phyloP scores from a whole-genome alignment of 257 asterid species.

The Fraxinus quadrangulata region DNA sequence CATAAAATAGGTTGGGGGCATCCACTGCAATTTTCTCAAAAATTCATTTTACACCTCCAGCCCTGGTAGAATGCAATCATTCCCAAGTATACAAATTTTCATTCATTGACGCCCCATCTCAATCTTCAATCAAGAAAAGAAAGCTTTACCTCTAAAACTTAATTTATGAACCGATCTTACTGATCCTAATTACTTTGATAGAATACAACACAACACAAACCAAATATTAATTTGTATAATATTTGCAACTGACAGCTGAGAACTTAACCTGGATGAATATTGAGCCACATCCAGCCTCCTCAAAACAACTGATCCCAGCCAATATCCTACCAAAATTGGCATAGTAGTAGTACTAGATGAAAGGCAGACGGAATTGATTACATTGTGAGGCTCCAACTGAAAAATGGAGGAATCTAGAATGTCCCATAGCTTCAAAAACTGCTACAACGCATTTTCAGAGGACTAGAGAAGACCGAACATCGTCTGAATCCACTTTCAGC shows the following conservation, averaged over 20 bases:
- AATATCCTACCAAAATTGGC: conserved; percentile 1
- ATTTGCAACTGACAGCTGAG: background rate
- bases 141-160: background rate
- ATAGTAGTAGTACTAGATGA: background rate
- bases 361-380: conserved; percentile 1
- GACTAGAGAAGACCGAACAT: conserved; percentile 46
- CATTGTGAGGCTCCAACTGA: background rate
- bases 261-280: background rate
- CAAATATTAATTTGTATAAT: background rate
- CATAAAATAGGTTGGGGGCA: background rate
- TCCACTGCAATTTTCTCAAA: background rate
- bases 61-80: background rate
- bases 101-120: background rate
- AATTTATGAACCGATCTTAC: background rate
- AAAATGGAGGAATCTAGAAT: background rate
- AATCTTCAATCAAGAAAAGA: background rate
- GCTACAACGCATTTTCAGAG: background rate
- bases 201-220: background rate
- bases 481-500: conserved; percentile 84
- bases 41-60: background rate
- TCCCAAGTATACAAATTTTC: background rate
- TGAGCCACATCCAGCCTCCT: background rate
- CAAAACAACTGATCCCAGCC: conserved; percentile 1
- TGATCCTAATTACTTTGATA: background rate
- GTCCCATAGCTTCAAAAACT: background rate